phyloP scores from a whole-genome alignment of 1,284 basidiomycete species.

The Heterobasidion occidentale region DNA sequence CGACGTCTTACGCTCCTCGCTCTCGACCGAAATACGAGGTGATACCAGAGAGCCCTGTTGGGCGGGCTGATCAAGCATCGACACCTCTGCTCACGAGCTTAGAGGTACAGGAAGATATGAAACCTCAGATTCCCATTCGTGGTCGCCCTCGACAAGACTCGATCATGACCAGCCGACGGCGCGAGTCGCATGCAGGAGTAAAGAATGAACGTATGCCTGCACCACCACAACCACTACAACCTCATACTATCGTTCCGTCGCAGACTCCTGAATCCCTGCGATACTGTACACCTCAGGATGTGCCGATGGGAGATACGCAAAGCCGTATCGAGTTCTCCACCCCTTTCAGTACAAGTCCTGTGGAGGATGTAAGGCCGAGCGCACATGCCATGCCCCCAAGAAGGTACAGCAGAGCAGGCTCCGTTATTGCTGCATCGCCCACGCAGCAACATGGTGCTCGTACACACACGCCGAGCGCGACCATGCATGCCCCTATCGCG shows the following conservation, averaged over 20 bases:
- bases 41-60: neutral
- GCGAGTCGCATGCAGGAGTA: neutral
- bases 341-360: neutral
- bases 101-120: neutral
- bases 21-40: neutral
- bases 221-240: neutral
- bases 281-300: neutral
- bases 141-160: constrained; percentile 11
- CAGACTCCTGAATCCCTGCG: neutral
- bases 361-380: neutral
- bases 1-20: neutral
- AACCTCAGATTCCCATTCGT: constrained; percentile 9
- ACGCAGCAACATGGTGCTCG: neutral
- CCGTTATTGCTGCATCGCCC: neutral
- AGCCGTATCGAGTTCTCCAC: neutral
- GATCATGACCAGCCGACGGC: neutral
- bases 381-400: neutral
- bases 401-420: neutral
- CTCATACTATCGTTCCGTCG: neutral
- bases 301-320: neutral
- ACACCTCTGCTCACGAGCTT: neutral
- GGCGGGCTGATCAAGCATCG: neutral
- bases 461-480: neutral
- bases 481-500: neutral
- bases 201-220: neutral